A percentile compares a stretch with the other conserved stretches of the same genome.
Evolutionary conservation across 176 grass and related monocot genomes (phyloP).

Genomic region (Oryza longistaminata): DNA sequence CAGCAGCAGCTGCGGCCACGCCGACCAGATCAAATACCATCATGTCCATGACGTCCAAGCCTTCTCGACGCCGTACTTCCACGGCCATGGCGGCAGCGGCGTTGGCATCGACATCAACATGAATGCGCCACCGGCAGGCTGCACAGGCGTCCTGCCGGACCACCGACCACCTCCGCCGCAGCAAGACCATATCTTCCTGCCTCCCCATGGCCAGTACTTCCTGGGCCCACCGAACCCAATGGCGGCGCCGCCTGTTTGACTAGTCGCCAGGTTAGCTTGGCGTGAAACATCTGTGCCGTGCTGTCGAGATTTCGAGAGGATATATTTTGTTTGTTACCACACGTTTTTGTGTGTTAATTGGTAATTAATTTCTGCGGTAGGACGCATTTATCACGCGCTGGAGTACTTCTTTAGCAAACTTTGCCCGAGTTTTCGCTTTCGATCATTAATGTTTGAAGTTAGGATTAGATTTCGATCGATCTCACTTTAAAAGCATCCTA

Average conservation of each 20-base stretch:
- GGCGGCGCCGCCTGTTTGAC: conserved; percentile 20
- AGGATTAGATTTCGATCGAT: too few species aligned
- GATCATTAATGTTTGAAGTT: too few species aligned
- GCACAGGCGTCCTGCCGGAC: conserved; percentile 19
- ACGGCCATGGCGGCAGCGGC: conserved; percentile 11
- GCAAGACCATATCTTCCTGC: conserved; percentile 27
- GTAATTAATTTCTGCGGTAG: too few species aligned
- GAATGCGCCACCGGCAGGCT: conserved; percentile 58
- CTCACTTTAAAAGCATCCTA: too few species aligned
- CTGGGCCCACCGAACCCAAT: conserved; percentile 27
- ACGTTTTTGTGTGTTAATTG: too few species aligned
- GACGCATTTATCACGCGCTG: too few species aligned
- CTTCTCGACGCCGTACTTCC: conserved; percentile 45
- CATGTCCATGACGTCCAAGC: conserved; percentile 32
- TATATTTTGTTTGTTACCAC: too few species aligned
- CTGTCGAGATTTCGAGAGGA: too few species aligned
- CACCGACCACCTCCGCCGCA: background rate
- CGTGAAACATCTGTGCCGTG: too few species aligned
- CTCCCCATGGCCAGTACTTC: conserved; percentile 31
- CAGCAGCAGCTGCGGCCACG: background rate
- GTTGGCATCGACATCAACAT: conserved; percentile 66
- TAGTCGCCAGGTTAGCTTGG: too few species aligned
- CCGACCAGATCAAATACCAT: conserved; percentile 36
- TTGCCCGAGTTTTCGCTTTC: too few species aligned
- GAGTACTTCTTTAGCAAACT: too few species aligned